phyloP scores from a whole-genome alignment of 176 grass and related monocot genomes.

The Oryza punctata region DNA sequence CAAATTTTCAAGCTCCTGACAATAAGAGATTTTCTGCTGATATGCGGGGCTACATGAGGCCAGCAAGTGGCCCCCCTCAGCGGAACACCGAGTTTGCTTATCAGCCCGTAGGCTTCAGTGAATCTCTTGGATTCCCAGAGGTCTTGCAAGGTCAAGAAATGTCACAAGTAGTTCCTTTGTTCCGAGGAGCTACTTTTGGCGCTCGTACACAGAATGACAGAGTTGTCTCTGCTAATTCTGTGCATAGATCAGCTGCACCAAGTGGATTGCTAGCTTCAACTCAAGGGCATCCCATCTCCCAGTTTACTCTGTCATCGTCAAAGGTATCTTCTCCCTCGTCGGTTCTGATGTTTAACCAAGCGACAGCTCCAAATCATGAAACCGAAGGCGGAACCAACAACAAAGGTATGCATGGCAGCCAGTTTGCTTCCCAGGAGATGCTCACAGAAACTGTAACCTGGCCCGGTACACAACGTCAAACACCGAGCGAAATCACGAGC shows the following conservation, averaged over 20 bases:
- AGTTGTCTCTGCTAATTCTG: slow-evolving; percentile 30
- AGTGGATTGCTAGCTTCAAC: slow-evolving; percentile 23
- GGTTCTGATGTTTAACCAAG: slow-evolving; percentile 75
- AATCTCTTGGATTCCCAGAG: slow-evolving; percentile 72
- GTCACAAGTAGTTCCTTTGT: slow-evolving; percentile 42
- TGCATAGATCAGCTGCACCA: slow-evolving; percentile 14
- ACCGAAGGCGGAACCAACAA: neutral
- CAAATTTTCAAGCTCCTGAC: slow-evolving; percentile 7
- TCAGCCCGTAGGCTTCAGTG: slow-evolving; percentile 63
- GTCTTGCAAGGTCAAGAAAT: slow-evolving; percentile 99
- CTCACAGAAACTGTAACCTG: slow-evolving; percentile 24
- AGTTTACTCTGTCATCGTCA: slow-evolving; percentile 33
- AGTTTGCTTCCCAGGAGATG: slow-evolving; percentile 16
- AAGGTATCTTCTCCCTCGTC: slow-evolving; percentile 71
- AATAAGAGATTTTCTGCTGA: slow-evolving; percentile 28
- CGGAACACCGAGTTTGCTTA: slow-evolving; percentile 39
- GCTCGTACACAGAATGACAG: slow-evolving; percentile 26
- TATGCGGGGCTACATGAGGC: slow-evolving; percentile 19
- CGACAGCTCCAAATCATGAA: slow-evolving; percentile 11
- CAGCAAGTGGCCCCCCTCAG: neutral
- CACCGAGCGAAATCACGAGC: slow-evolving; percentile 12
- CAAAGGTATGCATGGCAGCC: slow-evolving; percentile 18
- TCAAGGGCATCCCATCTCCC: slow-evolving; percentile 35
- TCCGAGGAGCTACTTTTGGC: slow-evolving; percentile 28
- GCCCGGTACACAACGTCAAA: slow-evolving; percentile 8